These are phyloP conservation scores for Emmonsia crescens DNA, from an alignment of 2,329 filamentous ascomycete genomes.

Conservation along the genomic window DNA sequence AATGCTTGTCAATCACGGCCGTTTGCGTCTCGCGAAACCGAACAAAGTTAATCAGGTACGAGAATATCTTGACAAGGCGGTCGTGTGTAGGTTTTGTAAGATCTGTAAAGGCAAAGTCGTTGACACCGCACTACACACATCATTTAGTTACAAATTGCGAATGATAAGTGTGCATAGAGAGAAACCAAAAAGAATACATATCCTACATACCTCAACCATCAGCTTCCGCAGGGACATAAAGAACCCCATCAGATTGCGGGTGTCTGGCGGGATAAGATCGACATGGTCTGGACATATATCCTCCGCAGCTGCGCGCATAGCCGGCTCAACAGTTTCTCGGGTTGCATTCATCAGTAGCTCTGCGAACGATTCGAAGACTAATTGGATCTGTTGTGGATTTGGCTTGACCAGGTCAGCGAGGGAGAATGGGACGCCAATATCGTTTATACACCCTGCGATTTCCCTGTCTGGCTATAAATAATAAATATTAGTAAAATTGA, in stretches of 20 bases:
- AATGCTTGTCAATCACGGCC: slow-evolving; percentile 78
- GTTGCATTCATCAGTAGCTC: slow-evolving; percentile 90
- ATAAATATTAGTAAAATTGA: slow-evolving; percentile 5
- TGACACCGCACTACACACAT: slow-evolving; percentile 63
- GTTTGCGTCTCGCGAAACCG: slow-evolving; percentile 92
- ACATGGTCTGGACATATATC: slow-evolving; percentile 68
- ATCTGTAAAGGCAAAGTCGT: slow-evolving; percentile 88
- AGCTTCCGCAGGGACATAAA: slow-evolving; percentile 73
- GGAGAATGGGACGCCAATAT: slow-evolving; percentile 85
- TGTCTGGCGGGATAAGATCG: slow-evolving; percentile 76
- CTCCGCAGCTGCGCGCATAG: slow-evolving; percentile 85
- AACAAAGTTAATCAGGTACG: slow-evolving; percentile 97
- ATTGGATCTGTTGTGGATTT: slow-evolving; percentile 87
- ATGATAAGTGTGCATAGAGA: not conserved
- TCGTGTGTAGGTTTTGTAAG: slow-evolving; percentile 83
- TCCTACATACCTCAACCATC: slow-evolving; percentile 49
- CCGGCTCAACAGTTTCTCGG: slow-evolving; percentile 83
- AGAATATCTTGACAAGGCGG: slow-evolving; percentile 88
- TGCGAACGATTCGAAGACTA: slow-evolving; percentile 96
- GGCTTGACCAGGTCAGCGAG: slow-evolving; percentile 84
- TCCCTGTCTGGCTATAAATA: slow-evolving; percentile 52
- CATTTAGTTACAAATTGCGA: not conserved
- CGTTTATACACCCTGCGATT: slow-evolving; percentile 93
- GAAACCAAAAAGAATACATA: not conserved
- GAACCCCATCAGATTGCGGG: slow-evolving; percentile 90